A percentile compares a stretch with the other conserved stretches of the same genome.
Conservation (phyloP, 768 basidiomycete species). For the Pleurotus djamor region DNA sequence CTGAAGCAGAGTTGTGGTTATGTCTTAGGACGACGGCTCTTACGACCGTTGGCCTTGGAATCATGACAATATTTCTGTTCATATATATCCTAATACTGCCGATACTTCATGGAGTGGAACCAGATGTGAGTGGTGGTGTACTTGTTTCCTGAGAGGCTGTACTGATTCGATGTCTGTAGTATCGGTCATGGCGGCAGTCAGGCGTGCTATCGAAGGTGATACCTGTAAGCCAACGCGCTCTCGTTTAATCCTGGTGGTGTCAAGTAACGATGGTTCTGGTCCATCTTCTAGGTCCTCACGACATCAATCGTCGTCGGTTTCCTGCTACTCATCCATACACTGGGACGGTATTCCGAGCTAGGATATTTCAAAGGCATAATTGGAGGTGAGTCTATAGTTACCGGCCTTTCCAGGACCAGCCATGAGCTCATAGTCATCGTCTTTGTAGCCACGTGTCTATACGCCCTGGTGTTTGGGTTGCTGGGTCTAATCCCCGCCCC, state of each 20-base stretch:
- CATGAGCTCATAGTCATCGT: slow-evolving; percentile 1
- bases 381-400: slow-evolving; percentile 44
- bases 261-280: no score
- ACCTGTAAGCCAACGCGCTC: slow-evolving; percentile 36
- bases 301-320: slow-evolving; percentile 69
- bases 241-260: no score
- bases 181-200: slow-evolving; percentile 72
- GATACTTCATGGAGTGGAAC: slow-evolving; percentile 63
- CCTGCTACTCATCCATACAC: slow-evolving; percentile 56
- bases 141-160: background rate
- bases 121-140: slow-evolving; percentile 50
- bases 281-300: slow-evolving; percentile 45
- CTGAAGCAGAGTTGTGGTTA: no score
- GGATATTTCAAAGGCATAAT: slow-evolving; percentile 64
- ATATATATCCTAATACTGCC: slow-evolving; percentile 69
- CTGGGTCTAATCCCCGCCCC: slow-evolving; percentile 73
- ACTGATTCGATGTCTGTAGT: slow-evolving; percentile 35
- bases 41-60: slow-evolving; percentile 50
- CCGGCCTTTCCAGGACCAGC: background rate
- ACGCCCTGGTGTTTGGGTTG: slow-evolving; percentile 70
- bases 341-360: slow-evolving; percentile 65
- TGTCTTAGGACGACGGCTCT: slow-evolving; percentile 47
- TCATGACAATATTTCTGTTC: slow-evolving; percentile 67
- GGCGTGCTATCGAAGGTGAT: slow-evolving; percentile 66
- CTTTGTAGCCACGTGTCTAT: slow-evolving; percentile 60